These are phyloP conservation scores for Pyrrhoderma noxium DNA, from an alignment of 1,284 basidiomycete species.

Conservation along the genomic window DNA sequence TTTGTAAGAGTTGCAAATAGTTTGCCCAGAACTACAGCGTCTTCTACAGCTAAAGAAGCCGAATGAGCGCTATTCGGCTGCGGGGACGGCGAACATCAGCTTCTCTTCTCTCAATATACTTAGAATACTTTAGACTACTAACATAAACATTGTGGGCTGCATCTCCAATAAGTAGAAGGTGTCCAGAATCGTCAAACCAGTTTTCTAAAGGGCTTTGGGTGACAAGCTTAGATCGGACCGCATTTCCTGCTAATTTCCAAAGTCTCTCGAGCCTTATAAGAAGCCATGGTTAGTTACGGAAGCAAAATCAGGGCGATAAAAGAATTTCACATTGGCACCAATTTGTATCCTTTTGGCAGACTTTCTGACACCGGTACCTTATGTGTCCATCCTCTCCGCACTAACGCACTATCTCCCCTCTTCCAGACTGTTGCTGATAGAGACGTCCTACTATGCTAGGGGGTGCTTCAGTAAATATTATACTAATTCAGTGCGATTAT, in stretches of 20 bases:
- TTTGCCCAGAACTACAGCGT: slow-evolving; percentile 49
- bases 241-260: not conserved
- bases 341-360: too few species aligned
- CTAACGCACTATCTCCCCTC: too few species aligned
- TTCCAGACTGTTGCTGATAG: too few species aligned
- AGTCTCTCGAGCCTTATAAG: slow-evolving; percentile 1
- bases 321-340: too few species aligned
- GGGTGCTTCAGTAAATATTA: too few species aligned
- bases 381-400: too few species aligned
- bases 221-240: slow-evolving; percentile 11
- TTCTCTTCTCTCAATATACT: not conserved
- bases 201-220: slow-evolving; percentile 23
- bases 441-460: too few species aligned
- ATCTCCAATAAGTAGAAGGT: slow-evolving; percentile 41
- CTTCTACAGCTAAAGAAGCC: slow-evolving; percentile 35
- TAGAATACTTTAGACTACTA: not conserved
- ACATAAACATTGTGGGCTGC: slow-evolving; percentile 39
- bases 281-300: not conserved
- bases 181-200: slow-evolving; percentile 44
- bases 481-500: too few species aligned
- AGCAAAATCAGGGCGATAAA: too few species aligned
- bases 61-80: slow-evolving; percentile 16
- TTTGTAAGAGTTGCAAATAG: slow-evolving; percentile 39
- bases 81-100: not conserved
- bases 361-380: too few species aligned